Evolutionary conservation across 768 basidiomycete genomes (phyloP), one percentile per base, ranked within the genome.

Genomic region (Pluteus cervinus): DNA sequence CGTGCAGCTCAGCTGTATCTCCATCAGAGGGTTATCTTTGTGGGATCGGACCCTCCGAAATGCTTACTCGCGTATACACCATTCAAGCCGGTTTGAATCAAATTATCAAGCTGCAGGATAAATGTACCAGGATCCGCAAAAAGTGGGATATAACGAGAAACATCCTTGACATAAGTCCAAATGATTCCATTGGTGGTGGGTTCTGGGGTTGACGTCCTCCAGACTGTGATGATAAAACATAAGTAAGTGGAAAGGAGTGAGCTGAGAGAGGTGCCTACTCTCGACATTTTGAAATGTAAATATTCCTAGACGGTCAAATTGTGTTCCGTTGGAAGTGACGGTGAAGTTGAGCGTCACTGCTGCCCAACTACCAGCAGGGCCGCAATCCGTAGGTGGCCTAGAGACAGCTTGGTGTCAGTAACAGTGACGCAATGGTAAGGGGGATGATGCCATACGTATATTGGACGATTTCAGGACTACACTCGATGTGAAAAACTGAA

Each of bases 271-370:
- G 3, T 22, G 52, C 76, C 43, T 48, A 83, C 81, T 84, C 55
- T 87, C 86, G 5, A 83, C 81, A 49, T 85, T 79, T 22, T 84
- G 76, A 52, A 86, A 80, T 4, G 81, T 82, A 47, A 89, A 82
- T 11, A 78, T 71, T 2, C 73, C 81, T 5, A 86, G 64, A 10
- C 84, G 73, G 50, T 85, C 83, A 41, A 73, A 86, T 52, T 86
- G 83, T 5, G 80, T 82, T 30, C 86, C 86, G 37, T 85, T 87
- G 39, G 76, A 79, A 3, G 82, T 81, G 14, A 81, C 81, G 0
- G 86, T 86, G 47, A 86, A 78, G 53, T 86, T 86, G 24, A 87
- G 62, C 7, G 76, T 81, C 22, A 88, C 68, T 0, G 75, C 84
- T 5, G 81, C 73, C 86, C 86, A 88, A 4, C 79, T 74, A 2